These are phyloP conservation scores for Phanerochaete carnosa DNA, from an alignment of 768 basidiomycete genomes.

Conservation along the genomic window DNA sequence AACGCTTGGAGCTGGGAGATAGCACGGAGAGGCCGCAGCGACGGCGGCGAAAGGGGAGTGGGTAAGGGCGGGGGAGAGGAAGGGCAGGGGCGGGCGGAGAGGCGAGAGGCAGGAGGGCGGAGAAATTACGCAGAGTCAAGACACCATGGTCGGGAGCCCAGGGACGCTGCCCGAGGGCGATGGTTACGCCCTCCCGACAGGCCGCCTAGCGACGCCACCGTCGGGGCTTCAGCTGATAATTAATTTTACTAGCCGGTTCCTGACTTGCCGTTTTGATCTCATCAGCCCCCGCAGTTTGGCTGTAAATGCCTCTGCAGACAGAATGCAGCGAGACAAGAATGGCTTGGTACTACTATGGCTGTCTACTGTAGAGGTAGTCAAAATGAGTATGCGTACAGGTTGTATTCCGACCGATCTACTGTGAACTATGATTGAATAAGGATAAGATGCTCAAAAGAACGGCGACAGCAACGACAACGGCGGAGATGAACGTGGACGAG, in stretches of 20 bases:
- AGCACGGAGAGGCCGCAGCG: not conserved
- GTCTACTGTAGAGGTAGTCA: not conserved
- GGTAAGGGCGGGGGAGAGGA: not conserved
- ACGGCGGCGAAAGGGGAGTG: not conserved
- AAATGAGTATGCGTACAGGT: conserved; percentile 4
- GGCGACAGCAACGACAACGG: conserved; percentile 7
- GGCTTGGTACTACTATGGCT: not conserved
- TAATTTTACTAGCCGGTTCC: not conserved
- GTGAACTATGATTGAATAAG: conserved; percentile 3
- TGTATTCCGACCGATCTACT: conserved; percentile 3
- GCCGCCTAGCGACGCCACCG: conserved; percentile 9
- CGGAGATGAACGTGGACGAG: not conserved
- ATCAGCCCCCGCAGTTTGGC: not conserved
- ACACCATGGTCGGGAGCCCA: not conserved
- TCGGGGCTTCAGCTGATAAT: not conserved
- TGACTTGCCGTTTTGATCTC: not conserved
- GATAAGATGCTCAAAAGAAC: conserved; percentile 5
- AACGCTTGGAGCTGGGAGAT: not conserved
- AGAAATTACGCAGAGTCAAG: not conserved
- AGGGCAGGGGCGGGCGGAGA: conserved; percentile 4
- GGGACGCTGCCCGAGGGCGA: not conserved
- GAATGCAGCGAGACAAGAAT: not conserved
- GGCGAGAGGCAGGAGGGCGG: not conserved
- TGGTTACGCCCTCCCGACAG: not conserved
- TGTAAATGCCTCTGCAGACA: not conserved